Evolutionary conservation across 345 rosid genomes (phyloP).

Genomic region (Gossypium stocksii): DNA sequence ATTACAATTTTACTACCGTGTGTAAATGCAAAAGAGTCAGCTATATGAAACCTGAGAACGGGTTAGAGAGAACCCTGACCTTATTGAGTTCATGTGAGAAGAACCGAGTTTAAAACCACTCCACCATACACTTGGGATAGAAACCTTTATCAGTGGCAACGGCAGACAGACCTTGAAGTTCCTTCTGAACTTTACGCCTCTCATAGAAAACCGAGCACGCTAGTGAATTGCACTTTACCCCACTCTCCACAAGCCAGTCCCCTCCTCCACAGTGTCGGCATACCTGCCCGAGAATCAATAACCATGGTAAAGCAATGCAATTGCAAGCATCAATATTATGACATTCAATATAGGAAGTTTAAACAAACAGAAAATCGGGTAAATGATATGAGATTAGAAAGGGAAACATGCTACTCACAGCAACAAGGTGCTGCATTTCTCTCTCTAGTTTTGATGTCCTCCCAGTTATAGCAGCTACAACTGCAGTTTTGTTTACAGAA

Average conservation of each 20-base stretch:
- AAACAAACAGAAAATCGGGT: background rate
- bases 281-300: constrained; percentile 45
- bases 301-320: background rate
- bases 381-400: background rate
- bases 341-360: background rate
- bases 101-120: constrained; percentile 64
- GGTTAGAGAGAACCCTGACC: background rate
- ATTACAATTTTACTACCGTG: background rate
- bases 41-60: background rate
- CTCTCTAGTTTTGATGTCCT: constrained; percentile 78
- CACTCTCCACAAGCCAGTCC: constrained; percentile 81
- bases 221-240: constrained; percentile 80
- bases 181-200: constrained; percentile 89
- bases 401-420: constrained; percentile 40
- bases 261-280: constrained; percentile 96
- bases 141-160: constrained; percentile 56
- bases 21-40: background rate
- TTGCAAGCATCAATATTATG: background rate
- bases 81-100: background rate
- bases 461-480: constrained; percentile 57
- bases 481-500: constrained; percentile 42
- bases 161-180: constrained; percentile 59
- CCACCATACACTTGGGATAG: constrained; percentile 74
- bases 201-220: constrained; percentile 90
- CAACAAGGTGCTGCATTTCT: constrained; percentile 86